phyloP scores from a whole-genome alignment of 306 rosid species.

The Cicer arietinum region DNA sequence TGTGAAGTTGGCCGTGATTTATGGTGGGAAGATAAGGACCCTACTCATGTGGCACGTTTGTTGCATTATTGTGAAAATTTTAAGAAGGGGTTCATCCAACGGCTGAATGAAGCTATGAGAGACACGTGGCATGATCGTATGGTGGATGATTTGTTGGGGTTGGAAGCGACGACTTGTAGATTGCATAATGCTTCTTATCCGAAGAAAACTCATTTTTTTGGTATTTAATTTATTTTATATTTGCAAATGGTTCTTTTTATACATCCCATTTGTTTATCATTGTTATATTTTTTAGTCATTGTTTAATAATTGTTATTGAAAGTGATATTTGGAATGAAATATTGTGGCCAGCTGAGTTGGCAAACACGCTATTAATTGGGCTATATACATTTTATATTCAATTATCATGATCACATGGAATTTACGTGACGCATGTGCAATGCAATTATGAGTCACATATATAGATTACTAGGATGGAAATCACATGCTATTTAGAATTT shows the following conservation, averaged over 20 bases:
- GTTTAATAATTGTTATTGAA: conserved; percentile 22
- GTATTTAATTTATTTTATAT: not conserved
- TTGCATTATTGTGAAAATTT: conserved; percentile 51
- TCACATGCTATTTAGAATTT: not conserved
- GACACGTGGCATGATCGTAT: conserved; percentile 62
- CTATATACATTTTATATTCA: not conserved
- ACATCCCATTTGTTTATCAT: no score
- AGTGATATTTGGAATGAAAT: not conserved
- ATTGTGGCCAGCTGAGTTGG: not conserved
- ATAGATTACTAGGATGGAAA: not conserved
- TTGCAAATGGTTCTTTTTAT: not conserved
- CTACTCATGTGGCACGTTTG: conserved; percentile 47
- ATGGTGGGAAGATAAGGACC: conserved; percentile 69
- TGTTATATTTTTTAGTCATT: no score
- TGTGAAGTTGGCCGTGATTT: conserved; percentile 37
- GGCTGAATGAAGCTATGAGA: conserved; percentile 61
- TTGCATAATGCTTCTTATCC: conserved; percentile 35
- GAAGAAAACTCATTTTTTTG: not conserved
- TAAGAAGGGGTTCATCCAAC: conserved; percentile 68
- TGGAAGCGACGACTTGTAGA: conserved; percentile 48
- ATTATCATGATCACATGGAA: conserved; percentile 32
- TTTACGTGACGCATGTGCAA: conserved; percentile 23
- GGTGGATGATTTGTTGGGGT: conserved; percentile 55
- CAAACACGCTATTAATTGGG: not conserved
- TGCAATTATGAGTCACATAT: conserved; percentile 10